Evolutionary conservation across 2,329 filamentous ascomycete genomes (phyloP).

Genomic region (Biscogniauxia sp.): DNA sequence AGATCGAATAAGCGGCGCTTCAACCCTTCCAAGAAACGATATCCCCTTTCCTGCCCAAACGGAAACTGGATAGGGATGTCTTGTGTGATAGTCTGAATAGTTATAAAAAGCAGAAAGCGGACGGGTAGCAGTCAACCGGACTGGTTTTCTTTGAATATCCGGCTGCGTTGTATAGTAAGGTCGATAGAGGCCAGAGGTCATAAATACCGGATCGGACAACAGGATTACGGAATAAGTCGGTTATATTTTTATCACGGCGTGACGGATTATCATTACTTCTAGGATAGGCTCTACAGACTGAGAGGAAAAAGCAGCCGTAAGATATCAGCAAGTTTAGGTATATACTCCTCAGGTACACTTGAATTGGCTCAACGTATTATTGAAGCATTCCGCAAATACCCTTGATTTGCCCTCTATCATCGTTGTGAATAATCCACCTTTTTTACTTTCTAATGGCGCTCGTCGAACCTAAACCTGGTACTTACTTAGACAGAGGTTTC

Average conservation of each 20-base stretch:
- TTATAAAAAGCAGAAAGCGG: neutral
- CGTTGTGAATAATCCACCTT: no score
- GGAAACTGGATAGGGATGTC: neutral
- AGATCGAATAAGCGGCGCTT: conserved; percentile 15
- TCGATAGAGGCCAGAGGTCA: neutral
- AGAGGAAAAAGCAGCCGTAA: neutral
- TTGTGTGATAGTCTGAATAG: neutral
- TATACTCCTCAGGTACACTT: neutral
- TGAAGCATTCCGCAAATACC: no score
- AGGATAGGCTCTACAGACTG: neutral
- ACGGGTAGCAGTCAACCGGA: neutral
- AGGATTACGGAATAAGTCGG: neutral
- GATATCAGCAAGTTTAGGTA: no score
- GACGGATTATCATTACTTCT: neutral
- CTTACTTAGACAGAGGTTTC: no score
- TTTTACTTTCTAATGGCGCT: no score
- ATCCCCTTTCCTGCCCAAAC: no score
- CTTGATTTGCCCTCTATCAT: no score
- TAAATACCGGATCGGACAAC: neutral
- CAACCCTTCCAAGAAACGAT: neutral
- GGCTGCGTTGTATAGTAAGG: neutral
- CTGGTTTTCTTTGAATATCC: neutral
- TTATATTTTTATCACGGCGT: neutral
- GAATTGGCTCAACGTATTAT: no score
- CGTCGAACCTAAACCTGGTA: no score